Percentiles rank a stretch among this genome's conserved stretches.
Conservation (phyloP, 1,284 basidiomycete species). For the Moesziomyces globuligerus region DNA sequence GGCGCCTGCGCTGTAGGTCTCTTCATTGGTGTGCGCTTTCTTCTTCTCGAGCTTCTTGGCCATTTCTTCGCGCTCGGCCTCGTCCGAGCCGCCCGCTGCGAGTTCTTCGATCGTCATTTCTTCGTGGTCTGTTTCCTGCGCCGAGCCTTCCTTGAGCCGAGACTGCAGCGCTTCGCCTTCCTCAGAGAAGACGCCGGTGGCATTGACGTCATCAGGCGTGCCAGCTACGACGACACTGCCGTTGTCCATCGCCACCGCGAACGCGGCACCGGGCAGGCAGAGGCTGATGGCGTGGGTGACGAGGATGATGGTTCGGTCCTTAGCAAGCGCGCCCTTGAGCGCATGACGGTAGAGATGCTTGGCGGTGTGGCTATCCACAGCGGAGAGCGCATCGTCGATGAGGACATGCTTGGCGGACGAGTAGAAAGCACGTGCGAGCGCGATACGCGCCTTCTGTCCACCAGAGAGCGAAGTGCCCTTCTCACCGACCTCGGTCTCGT, state of each 20-base stretch:
- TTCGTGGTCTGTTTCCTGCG: constrained; percentile 23
- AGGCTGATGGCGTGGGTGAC: constrained; percentile 87
- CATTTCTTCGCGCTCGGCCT: constrained; percentile 54
- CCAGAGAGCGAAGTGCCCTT: constrained; percentile 78
- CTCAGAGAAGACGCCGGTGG: constrained; percentile 46
- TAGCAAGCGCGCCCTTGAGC: constrained; percentile 75
- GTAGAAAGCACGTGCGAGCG: constrained; percentile 85
- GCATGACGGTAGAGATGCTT: constrained; percentile 78
- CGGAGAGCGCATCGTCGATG: constrained; percentile 89
- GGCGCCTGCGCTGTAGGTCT: constrained; percentile 59
- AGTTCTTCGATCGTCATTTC: constrained; percentile 58
- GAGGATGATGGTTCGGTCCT: constrained; percentile 78
- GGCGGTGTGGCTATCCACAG: constrained; percentile 88
- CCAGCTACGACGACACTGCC: constrained; percentile 79
- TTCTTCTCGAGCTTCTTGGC: constrained; percentile 55
- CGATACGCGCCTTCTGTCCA: constrained; percentile 87
- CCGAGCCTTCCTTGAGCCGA: constrained; percentile 20
- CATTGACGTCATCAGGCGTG: constrained; percentile 70
- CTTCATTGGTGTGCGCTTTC: constrained; percentile 58
- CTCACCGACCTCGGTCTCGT: constrained; percentile 90
- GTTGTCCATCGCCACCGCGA: constrained; percentile 78
- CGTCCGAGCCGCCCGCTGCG: constrained; percentile 50
- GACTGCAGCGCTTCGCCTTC: constrained; percentile 50
- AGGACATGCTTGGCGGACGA: constrained; percentile 85
- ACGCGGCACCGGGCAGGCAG: constrained; percentile 76